Evolutionary conservation across 305 asterid species (phyloP).

Genomic region (Fraxinus platypoda): DNA sequence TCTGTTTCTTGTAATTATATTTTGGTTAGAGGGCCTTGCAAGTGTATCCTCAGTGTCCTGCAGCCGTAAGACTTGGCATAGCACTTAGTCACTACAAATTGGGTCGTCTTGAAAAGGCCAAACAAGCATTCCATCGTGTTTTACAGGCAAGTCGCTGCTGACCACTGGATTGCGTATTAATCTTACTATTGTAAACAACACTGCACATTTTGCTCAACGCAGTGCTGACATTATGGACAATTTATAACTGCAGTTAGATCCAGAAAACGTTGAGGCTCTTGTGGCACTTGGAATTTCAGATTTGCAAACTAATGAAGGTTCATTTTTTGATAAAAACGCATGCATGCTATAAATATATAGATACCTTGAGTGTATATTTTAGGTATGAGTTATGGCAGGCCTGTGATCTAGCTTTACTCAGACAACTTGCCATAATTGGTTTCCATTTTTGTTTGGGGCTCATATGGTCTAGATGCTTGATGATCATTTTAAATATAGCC

Average conservation of each 20-base stretch:
- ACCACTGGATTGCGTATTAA: slow-evolving; percentile 14
- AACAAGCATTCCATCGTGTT: slow-evolving; percentile 87
- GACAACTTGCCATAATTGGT: background rate
- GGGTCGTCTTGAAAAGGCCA: slow-evolving; percentile 84
- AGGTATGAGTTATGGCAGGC: background rate
- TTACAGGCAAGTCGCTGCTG: slow-evolving; percentile 65
- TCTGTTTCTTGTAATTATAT: slow-evolving; percentile 18
- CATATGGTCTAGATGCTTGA: background rate
- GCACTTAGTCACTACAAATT: slow-evolving; percentile 87
- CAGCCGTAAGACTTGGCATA: slow-evolving; percentile 80
- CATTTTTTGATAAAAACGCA: slow-evolving; percentile 21
- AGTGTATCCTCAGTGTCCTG: slow-evolving; percentile 83
- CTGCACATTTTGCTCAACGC: background rate
- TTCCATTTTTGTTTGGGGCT: background rate
- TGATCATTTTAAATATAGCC: background rate
- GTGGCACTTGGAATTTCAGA: slow-evolving; percentile 92
- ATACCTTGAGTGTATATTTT: background rate
- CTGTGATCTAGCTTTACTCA: background rate
- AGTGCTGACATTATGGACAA: slow-evolving; percentile 21
- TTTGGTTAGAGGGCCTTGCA: slow-evolving; percentile 73
- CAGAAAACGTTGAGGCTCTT: slow-evolving; percentile 91
- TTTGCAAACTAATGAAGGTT: slow-evolving; percentile 87
- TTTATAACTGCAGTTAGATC: slow-evolving; percentile 67
- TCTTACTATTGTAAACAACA: slow-evolving; percentile 1
- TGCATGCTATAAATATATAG: background rate